Evolutionary conservation across 208 protist genomes (phyloP).

Genomic region (Crithidia bombi): DNA sequence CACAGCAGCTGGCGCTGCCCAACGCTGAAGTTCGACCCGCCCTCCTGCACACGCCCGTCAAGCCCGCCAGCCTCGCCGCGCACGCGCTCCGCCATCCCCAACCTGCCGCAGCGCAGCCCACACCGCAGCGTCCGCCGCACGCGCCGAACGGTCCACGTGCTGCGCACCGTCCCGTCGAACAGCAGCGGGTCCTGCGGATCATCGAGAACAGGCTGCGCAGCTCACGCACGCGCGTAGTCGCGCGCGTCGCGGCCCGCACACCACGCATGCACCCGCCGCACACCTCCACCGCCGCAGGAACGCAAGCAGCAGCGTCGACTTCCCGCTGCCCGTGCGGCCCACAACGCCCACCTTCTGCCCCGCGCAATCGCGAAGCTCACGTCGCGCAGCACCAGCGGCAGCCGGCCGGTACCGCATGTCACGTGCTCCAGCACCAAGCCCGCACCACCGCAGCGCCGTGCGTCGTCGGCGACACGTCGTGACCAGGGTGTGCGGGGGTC

Average conservation of each 20-base stretch:
- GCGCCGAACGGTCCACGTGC: slow-evolving; percentile 69
- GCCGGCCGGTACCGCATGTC: slow-evolving; percentile 59
- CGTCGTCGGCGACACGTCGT: not conserved
- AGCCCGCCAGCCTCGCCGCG: slow-evolving; percentile 35
- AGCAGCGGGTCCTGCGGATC: slow-evolving; percentile 87
- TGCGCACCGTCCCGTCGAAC: slow-evolving; percentile 78
- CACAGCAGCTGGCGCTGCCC: slow-evolving; percentile 82
- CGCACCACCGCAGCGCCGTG: not conserved
- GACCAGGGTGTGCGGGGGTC: no score
- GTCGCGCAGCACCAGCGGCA: slow-evolving; percentile 68
- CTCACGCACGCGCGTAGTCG: slow-evolving; percentile 41
- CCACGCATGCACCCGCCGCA: slow-evolving; percentile 51
- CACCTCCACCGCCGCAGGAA: slow-evolving; percentile 67
- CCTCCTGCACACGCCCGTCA: slow-evolving; percentile 52
- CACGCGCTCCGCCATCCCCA: slow-evolving; percentile 34
- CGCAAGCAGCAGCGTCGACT: slow-evolving; percentile 79
- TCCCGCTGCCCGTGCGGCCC: slow-evolving; percentile 85
- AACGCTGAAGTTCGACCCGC: slow-evolving; percentile 68
- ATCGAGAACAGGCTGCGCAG: slow-evolving; percentile 78
- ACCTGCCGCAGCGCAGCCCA: slow-evolving; percentile 59
- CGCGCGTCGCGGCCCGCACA: slow-evolving; percentile 44
- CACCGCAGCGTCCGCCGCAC: slow-evolving; percentile 46
- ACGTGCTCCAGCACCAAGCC: slow-evolving; percentile 70
- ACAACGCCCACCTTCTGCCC: slow-evolving; percentile 86
- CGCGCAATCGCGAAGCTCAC: slow-evolving; percentile 49